These are phyloP conservation scores for Brassica hybrid DNA, from an alignment of 441 rosid genomes.

Conservation along the genomic window DNA sequence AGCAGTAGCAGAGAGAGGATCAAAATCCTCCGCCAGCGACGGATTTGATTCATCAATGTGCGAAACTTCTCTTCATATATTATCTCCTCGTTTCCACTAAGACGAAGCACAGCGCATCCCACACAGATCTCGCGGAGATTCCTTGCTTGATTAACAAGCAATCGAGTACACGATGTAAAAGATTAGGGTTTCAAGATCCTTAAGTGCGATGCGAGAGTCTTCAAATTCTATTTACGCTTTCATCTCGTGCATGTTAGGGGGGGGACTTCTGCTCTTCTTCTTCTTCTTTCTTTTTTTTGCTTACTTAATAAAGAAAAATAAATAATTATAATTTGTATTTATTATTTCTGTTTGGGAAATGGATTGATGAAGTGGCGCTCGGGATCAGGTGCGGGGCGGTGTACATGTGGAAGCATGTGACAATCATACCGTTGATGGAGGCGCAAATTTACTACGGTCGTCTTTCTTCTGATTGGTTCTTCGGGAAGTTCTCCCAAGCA, in stretches of 20 bases:
- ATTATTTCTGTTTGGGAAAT: not conserved
- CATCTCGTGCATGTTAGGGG: conserved; percentile 50
- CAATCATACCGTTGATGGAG: conserved; percentile 10
- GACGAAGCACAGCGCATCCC: conserved; percentile 44
- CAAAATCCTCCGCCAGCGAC: conserved; percentile 76
- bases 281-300: not conserved
- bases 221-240: conserved; percentile 3
- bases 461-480: conserved; percentile 24
- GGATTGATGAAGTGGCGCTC: not conserved
- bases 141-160: conserved; percentile 44
- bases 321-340: not conserved
- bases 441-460: conserved; percentile 3
- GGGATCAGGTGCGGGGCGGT: conserved; percentile 29
- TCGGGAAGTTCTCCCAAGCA: not conserved
- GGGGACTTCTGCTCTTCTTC: conserved; percentile 19
- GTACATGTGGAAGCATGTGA: conserved; percentile 31
- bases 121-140: conserved; percentile 46
- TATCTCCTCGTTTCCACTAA: conserved; percentile 43
- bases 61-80: conserved; percentile 30
- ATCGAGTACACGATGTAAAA: conserved; percentile 22
- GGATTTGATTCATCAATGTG: conserved; percentile 72
- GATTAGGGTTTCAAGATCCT: conserved; percentile 54
- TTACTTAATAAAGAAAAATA: conserved; percentile 3
- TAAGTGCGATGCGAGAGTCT: conserved; percentile 19
- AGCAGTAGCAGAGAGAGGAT: conserved; percentile 77